These are phyloP conservation scores for Ophiostoma novo-ulmi DNA, from an alignment of 2,329 filamentous ascomycete genomes.

Conservation along the genomic window DNA sequence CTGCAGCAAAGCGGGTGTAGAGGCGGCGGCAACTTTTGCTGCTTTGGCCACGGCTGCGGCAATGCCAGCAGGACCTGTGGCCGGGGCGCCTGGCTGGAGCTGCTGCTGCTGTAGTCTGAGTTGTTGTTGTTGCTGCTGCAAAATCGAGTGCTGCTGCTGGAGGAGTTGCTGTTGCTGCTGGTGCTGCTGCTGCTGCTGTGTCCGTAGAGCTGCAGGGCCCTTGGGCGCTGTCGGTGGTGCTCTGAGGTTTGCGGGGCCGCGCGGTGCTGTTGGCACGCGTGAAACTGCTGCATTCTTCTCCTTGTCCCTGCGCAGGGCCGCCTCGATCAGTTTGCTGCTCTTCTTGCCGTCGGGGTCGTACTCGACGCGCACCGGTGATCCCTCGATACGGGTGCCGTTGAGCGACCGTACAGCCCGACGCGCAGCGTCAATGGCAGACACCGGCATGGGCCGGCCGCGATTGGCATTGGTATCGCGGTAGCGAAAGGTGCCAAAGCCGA, in stretches of 20 bases:
- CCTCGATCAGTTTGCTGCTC: constrained; percentile 72
- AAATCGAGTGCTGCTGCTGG: constrained; percentile 32
- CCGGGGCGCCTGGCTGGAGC: constrained; percentile 6
- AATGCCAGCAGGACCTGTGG: neutral
- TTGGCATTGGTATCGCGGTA: constrained; percentile 67
- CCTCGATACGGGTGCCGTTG: constrained; percentile 74
- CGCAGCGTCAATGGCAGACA: constrained; percentile 73
- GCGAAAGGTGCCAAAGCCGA: constrained; percentile 87
- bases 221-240: constrained; percentile 82
- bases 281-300: constrained; percentile 41
- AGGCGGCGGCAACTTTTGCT: neutral
- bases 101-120: constrained; percentile 12
- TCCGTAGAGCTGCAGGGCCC: constrained; percentile 62
- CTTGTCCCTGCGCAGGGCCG: constrained; percentile 63
- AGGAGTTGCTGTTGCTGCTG: constrained; percentile 32
- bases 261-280: constrained; percentile 33
- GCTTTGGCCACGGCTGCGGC: constrained; percentile 9
- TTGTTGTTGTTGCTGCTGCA: constrained; percentile 10
- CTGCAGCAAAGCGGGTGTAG: constrained; percentile 31
- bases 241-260: constrained; percentile 48
- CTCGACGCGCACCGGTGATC: constrained; percentile 72
- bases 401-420: constrained; percentile 72
- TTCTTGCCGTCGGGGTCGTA: constrained; percentile 83
- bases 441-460: constrained; percentile 47
- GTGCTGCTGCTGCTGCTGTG: constrained; percentile 26